A percentile compares a stretch with the other conserved stretches of the same genome.
Conservation (phyloP, 371 early-diverging fungal genomes). For the Saksenaea oblongispora region DNA sequence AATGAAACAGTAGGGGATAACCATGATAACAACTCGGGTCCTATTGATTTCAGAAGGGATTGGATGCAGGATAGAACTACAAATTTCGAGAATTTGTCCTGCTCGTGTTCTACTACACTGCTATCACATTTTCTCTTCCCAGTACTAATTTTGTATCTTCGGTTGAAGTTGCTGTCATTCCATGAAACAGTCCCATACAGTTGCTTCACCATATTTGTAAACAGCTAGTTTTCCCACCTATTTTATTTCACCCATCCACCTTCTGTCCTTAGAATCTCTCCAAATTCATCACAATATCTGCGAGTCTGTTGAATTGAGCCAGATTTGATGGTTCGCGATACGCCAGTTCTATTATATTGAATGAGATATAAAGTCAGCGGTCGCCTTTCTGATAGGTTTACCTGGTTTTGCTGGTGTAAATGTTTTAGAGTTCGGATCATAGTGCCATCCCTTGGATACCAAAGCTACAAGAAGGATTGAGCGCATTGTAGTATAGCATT, state of each 20-base stretch:
- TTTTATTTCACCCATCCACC: neutral
- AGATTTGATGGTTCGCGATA: neutral
- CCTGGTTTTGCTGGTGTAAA: neutral
- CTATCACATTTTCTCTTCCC: neutral
- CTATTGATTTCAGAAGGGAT: neutral
- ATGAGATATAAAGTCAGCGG: neutral
- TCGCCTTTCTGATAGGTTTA: neutral
- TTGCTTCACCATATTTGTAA: too few relatives aligned
- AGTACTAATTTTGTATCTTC: neutral
- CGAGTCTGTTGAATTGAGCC: neutral
- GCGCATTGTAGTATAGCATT: neutral
- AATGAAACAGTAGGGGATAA: neutral
- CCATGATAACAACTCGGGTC: neutral
- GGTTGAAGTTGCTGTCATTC: neutral
- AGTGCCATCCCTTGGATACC: slow-evolving; percentile 4
- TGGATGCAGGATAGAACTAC: neutral
- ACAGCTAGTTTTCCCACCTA: neutral
- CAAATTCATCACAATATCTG: slow-evolving; percentile 6
- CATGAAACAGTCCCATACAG: neutral
- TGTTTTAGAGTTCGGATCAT: neutral
- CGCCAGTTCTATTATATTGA: neutral
- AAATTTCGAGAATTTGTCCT: neutral
- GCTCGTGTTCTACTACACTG: neutral
- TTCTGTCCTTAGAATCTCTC: neutral
- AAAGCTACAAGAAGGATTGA: neutral